phyloP scores from a whole-genome alignment of 2,329 filamentous ascomycete genomes.

The Didymella sp. region DNA sequence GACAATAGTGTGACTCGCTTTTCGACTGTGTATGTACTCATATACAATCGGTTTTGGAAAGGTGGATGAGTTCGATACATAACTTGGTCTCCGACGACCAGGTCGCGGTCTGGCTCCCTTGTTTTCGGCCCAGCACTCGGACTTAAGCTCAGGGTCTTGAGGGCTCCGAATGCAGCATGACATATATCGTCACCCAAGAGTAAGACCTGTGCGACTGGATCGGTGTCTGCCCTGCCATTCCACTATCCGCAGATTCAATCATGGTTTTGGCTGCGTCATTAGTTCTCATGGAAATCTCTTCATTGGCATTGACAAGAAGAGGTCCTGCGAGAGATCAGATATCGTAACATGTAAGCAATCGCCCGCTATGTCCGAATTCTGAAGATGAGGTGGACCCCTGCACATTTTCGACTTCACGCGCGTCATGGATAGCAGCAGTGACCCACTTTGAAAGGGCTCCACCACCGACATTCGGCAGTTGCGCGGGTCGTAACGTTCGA shows the following conservation, averaged over 20 bases:
- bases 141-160: background rate
- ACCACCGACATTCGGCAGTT: background rate
- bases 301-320: background rate
- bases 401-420: background rate
- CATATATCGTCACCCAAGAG: background rate
- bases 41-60: background rate
- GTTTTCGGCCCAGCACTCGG: background rate
- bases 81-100: background rate
- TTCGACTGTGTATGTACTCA: background rate
- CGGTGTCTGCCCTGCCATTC: background rate
- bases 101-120: background rate
- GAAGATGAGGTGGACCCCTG: background rate
- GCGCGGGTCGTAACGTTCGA: background rate
- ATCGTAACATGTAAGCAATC: background rate
- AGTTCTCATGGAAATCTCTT: background rate
- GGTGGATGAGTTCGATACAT: no score
- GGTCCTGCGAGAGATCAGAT: background rate
- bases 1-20: no score
- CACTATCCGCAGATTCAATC: background rate
- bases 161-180: background rate
- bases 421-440: background rate
- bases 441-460: background rate
- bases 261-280: background rate
- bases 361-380: background rate
- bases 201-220: background rate